These are phyloP conservation scores for Flaveria floridana DNA, from an alignment of 140 eudicot species.

Conservation along the genomic window DNA sequence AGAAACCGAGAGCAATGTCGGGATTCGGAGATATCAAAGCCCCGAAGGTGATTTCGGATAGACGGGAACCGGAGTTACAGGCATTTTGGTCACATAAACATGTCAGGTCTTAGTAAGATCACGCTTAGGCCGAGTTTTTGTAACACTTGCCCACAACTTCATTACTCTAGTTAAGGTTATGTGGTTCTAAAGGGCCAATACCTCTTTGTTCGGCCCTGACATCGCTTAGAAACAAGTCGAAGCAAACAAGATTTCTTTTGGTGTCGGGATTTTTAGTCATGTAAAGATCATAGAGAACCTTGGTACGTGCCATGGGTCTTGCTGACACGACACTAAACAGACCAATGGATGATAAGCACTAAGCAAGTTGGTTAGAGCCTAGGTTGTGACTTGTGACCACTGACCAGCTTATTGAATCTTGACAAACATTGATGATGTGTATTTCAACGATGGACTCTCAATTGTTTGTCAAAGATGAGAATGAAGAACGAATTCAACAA, in stretches of 20 bases:
- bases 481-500: neutral
- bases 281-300: constrained; percentile 26
- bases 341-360: constrained; percentile 29
- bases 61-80: neutral
- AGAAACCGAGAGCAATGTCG: too few species aligned
- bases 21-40: too few species aligned
- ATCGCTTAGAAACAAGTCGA: constrained; percentile 60
- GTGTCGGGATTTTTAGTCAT: constrained; percentile 69
- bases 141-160: neutral
- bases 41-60: neutral
- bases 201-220: constrained; percentile 49
- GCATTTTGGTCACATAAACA: neutral
- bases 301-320: neutral
- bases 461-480: too few species aligned
- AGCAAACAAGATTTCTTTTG: constrained; percentile 54
- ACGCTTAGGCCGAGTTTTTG: neutral
- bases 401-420: too few species aligned
- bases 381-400: too few species aligned
- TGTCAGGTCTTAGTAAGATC: neutral
- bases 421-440: neutral
- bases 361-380: too few species aligned
- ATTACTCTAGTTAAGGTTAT: neutral
- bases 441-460: neutral
- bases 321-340: neutral
- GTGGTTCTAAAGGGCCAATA: neutral